phyloP scores from a whole-genome alignment of 345 rosid species.

The Triadica sebifera region DNA sequence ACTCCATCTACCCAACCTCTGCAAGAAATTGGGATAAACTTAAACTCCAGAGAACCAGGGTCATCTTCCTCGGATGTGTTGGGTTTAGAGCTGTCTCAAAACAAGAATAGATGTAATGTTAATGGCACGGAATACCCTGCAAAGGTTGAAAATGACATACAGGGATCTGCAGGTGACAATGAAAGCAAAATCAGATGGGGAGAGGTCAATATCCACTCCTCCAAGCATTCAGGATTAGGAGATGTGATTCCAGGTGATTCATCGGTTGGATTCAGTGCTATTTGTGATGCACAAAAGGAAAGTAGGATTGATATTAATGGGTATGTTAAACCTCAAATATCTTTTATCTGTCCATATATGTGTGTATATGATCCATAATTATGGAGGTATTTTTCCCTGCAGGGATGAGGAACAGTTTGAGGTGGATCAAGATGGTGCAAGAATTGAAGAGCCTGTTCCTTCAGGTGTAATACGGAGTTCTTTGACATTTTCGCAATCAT shows the following conservation, averaged over 20 bases:
- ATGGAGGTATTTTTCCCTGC: slow-evolving; percentile 36
- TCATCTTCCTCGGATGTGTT: slow-evolving; percentile 8
- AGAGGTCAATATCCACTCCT: slow-evolving; percentile 9
- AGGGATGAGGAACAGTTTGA: slow-evolving; percentile 43
- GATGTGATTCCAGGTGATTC: slow-evolving; percentile 28
- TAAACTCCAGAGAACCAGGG: slow-evolving; percentile 14
- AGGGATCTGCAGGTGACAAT: slow-evolving; percentile 1
- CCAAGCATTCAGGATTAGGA: slow-evolving; percentile 24
- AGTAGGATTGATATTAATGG: slow-evolving; percentile 26
- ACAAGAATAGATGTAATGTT: slow-evolving; percentile 31
- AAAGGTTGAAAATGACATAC: slow-evolving; percentile 7
- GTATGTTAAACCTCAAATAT: slow-evolving; percentile 37
- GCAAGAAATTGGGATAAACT: slow-evolving; percentile 4
- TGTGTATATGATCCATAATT: slow-evolving; percentile 1
- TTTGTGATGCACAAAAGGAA: slow-evolving; percentile 31
- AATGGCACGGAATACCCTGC: not conserved
- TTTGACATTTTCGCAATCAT: slow-evolving; percentile 17
- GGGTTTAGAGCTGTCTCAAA: slow-evolving; percentile 11
- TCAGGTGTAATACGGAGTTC: slow-evolving; percentile 23
- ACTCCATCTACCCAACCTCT: not conserved
- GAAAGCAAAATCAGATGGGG: slow-evolving; percentile 16
- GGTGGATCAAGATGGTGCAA: slow-evolving; percentile 25
- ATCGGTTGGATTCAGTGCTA: slow-evolving; percentile 22
- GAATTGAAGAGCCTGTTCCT: slow-evolving; percentile 20
- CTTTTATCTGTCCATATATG: not conserved